Conservation (phyloP, 345 rosid genomes). For the Crucihimalaya himalaica region DNA sequence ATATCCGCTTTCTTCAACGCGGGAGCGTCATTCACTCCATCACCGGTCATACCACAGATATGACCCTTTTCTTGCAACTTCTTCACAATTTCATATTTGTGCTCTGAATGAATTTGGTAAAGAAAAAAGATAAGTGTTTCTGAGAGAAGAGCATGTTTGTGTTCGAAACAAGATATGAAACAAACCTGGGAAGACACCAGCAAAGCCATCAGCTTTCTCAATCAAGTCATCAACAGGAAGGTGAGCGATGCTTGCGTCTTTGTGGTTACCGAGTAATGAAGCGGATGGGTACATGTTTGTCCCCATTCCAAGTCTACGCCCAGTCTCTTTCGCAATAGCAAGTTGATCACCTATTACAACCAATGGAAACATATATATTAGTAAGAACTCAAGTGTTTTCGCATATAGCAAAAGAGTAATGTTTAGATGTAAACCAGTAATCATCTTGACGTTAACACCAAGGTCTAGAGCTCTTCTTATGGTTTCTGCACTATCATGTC, state of each 20-base stretch:
- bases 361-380: neutral
- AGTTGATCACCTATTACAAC: constrained; percentile 38
- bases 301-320: constrained; percentile 96
- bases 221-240: constrained; percentile 84
- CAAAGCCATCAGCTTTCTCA: constrained; percentile 94
- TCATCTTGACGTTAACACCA: constrained; percentile 97
- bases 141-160: neutral
- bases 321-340: constrained; percentile 91
- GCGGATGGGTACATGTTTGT: constrained; percentile 95
- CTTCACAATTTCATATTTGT: constrained; percentile 94
- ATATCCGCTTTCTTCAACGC: constrained; percentile 95
- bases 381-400: neutral
- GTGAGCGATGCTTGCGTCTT: constrained; percentile 60
- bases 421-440: constrained; percentile 57
- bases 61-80: constrained; percentile 85
- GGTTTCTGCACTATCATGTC: constrained; percentile 98
- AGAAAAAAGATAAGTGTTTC: neutral
- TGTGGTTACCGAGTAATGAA: constrained; percentile 71
- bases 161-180: neutral
- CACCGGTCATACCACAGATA: constrained; percentile 94
- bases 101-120: constrained; percentile 49
- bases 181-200: constrained; percentile 94
- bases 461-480: constrained; percentile 85
- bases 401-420: neutral
- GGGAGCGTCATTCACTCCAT: constrained; percentile 97